Base-by-base conservation (phyloP, 148 eudicot genomes). In the Limonium bicolor region DNA sequence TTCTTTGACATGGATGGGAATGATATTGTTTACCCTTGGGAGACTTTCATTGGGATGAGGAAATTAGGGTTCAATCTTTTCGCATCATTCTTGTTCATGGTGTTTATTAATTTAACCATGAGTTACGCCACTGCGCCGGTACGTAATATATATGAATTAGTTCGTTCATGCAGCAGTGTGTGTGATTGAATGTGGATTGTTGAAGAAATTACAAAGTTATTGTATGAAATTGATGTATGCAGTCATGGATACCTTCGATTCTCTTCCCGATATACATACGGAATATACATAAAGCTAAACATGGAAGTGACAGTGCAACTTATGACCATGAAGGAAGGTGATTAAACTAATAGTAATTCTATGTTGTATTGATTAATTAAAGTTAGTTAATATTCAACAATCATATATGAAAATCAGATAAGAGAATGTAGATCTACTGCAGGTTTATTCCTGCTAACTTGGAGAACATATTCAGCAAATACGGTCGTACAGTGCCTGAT, bases 241-340 rank as follows among this genome's bases (percentile, higher is more conserved):
- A 82, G 94, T 53, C 82, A 39, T 78, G 82, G 94, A 10, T 78
- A 0, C 94, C 94, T 14, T 74, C 79, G 13, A 57, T 66, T 21
- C 58, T 76, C 56, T 66, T 82, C 48, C 80, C 94, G 2, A 72
- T 82, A 47, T 65, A 78, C 38, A 36, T 78, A 15, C 41, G 46
- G 29, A 82, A 82, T 50, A 69, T 82, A 45, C 94, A 82, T 24
- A 78, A 51, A 58, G 59, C 77, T 20, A 82, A 72, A 58, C 94
- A 82, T 56, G 87, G 94, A 42, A 78, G 94, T 54, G 83, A 78
- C 39, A 56, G 83, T 1, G 38, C 69, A 30, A 70, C 71, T 14
- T 78, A 75, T 32, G 94, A 82, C 50, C 72, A 69, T 0, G 94
- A 82, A 56, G 94, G 86, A 32, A 82, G 94, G 94, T 82, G 46